Base-by-base conservation (phyloP, 1,139 yeast species). In the Geotrichum phurueaensis region DNA sequence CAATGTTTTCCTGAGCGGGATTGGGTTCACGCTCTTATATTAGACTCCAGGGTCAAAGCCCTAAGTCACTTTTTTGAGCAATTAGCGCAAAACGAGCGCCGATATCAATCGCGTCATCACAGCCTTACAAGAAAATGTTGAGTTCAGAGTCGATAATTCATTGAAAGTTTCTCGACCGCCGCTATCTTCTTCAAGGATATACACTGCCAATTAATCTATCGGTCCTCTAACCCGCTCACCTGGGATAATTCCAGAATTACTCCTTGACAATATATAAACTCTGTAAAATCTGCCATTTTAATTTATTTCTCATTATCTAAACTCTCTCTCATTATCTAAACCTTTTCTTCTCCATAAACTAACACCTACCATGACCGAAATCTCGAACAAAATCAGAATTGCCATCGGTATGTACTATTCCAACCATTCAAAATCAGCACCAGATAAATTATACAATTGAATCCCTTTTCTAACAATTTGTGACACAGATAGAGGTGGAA, bases 401-500 rank as follows among this genome's bases (percentile, higher is more conserved):
- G 54, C 64, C 29, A 62, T 62, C 39, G 64, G 64, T 62, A 60
- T n/a, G 64, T 49, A 15, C 3, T 29, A 27, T 31, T 7, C 29
- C 3, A 29, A 51, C 29, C 33, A 6, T 33, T 3, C 10, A 1
- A 1, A 18, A 31, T 25, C 18, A 23, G 23, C 5, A 5, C 15
- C 18, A 33, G 15, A 7, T 23, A 3, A n/a, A 10, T 4, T 4
- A 6, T 31, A 20, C 33, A 27, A 18, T 33, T 51, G 18, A 29
- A n/a, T 13, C 5, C 25, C 20, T 27, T 9, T 31, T 47, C n/a
- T 43, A 57, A 47, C 23, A 31, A 15, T 27, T 51, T 15, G 25
- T 39, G 10, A n/a, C 31, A 49, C 51, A 70, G 78, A 75, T 60
- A 71, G 78, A 5, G 78, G 78, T 65, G 97, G 97, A 59, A 91